These are phyloP conservation scores for Gentiana dahurica DNA, from an alignment of 257 asterid genomes.

Conservation along the genomic window DNA sequence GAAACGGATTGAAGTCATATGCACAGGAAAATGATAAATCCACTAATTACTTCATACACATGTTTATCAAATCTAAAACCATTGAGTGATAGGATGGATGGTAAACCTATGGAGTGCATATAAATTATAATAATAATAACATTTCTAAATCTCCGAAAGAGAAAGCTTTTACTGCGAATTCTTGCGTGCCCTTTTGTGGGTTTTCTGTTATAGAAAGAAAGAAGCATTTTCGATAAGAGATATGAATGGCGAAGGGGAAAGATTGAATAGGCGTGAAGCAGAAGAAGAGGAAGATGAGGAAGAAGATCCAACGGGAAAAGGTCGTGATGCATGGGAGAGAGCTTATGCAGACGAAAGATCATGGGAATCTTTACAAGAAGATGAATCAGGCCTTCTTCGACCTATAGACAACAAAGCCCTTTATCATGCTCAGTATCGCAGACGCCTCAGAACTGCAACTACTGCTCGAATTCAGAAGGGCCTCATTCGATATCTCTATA, in stretches of 20 bases:
- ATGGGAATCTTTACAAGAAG: slow-evolving; percentile 98
- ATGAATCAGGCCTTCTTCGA: slow-evolving; percentile 88
- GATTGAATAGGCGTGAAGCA: slow-evolving; percentile 33
- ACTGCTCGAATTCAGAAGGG: slow-evolving; percentile 83
- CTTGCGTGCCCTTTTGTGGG: background rate
- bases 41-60: too few relatives aligned
- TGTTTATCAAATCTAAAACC: too few relatives aligned
- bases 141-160: background rate
- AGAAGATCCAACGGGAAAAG: slow-evolving; percentile 53
- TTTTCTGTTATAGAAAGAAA: background rate
- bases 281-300: slow-evolving; percentile 72
- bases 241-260: slow-evolving; percentile 32
- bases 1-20: too few relatives aligned
- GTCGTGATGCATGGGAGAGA: slow-evolving; percentile 88
- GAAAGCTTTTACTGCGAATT: background rate
- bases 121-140: too few relatives aligned
- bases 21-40: too few relatives aligned
- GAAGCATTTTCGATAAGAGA: slow-evolving; percentile 13
- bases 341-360: slow-evolving; percentile 87
- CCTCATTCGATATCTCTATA: slow-evolving; percentile 72
- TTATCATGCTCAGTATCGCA: slow-evolving; percentile 82
- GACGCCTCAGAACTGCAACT: slow-evolving; percentile 65
- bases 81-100: too few relatives aligned
- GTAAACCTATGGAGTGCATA: too few relatives aligned
- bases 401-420: slow-evolving; percentile 82